These are phyloP conservation scores for Colletotrichum neosansevieriae DNA, from an alignment of 2,329 filamentous ascomycete genomes.

Conservation along the genomic window DNA sequence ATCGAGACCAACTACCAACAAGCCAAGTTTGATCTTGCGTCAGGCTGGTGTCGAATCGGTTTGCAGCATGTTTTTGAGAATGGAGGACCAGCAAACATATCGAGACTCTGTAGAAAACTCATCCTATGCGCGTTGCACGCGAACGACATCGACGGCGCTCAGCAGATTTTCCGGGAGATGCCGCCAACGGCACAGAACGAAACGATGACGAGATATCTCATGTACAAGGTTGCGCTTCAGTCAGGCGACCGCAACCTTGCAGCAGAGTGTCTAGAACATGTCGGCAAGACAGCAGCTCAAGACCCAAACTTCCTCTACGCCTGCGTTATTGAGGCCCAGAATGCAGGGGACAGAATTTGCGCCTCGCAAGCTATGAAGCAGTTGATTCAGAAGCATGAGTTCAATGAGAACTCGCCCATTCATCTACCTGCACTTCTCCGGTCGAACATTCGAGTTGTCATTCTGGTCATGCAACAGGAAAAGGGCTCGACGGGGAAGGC, in stretches of 20 bases:
- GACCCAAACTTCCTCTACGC: constrained; percentile 79
- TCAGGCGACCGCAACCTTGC: constrained; percentile 69
- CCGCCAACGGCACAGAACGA: constrained; percentile 68
- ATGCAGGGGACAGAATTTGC: constrained; percentile 70
- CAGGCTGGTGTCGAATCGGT: constrained; percentile 79
- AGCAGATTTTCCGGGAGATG: constrained; percentile 70
- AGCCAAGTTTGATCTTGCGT: constrained; percentile 65
- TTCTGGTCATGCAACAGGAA: constrained; percentile 53
- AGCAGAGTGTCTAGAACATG: constrained; percentile 70
- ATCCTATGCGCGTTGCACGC: constrained; percentile 76
- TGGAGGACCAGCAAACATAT: constrained; percentile 73
- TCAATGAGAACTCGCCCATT: constrained; percentile 39
- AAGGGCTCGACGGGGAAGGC: background rate
- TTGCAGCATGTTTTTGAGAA: constrained; percentile 75
- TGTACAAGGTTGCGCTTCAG: constrained; percentile 79
- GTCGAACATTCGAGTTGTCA: constrained; percentile 66
- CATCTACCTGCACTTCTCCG: constrained; percentile 54
- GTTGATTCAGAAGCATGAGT: constrained; percentile 46
- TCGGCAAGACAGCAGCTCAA: constrained; percentile 66
- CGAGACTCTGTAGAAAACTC: constrained; percentile 78
- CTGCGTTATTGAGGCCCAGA: constrained; percentile 82
- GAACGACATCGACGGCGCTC: constrained; percentile 66
- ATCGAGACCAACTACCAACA: constrained; percentile 70
- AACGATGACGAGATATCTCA: constrained; percentile 76
- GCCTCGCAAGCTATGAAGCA: constrained; percentile 57